A percentile compares a stretch with the other conserved stretches of the same genome.
These are phyloP conservation scores for Thelonectria rubi DNA, from an alignment of 2,329 filamentous ascomycete genomes.

Conservation along the genomic window DNA sequence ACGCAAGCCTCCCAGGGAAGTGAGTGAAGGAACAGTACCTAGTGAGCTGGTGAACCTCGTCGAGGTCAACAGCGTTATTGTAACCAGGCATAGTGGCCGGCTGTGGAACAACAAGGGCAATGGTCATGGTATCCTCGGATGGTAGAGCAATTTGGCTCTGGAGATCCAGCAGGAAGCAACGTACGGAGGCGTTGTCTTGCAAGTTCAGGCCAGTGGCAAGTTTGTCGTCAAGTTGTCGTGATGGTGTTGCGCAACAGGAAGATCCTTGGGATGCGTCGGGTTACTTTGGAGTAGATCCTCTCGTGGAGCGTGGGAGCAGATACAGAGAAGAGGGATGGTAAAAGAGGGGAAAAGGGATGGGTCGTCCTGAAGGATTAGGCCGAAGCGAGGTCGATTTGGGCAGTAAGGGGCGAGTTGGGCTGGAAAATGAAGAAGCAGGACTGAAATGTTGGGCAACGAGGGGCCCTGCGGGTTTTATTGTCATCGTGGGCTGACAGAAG, in stretches of 20 bases:
- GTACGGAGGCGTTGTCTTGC: slow-evolving; percentile 40
- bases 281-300: slow-evolving; percentile 35
- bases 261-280: slow-evolving; percentile 40
- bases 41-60: slow-evolving; percentile 68
- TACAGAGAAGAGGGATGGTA: slow-evolving; percentile 26
- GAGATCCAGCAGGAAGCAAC: slow-evolving; percentile 43
- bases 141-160: slow-evolving; percentile 43
- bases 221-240: slow-evolving; percentile 38
- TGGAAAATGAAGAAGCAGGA: slow-evolving; percentile 47
- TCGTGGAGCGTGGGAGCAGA: slow-evolving; percentile 31
- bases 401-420: slow-evolving; percentile 51
- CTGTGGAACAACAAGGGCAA: slow-evolving; percentile 58
- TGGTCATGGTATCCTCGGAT: slow-evolving; percentile 58
- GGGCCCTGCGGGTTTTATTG: slow-evolving; percentile 62
- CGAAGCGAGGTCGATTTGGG: slow-evolving; percentile 47
- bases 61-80: slow-evolving; percentile 62
- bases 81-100: slow-evolving; percentile 63
- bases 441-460: slow-evolving; percentile 51
- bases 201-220: slow-evolving; percentile 42
- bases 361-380: slow-evolving; percentile 40
- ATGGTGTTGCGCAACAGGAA: slow-evolving; percentile 42
- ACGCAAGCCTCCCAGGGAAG: slow-evolving; percentile 55
- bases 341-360: slow-evolving; percentile 37
- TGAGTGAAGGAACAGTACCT: slow-evolving; percentile 66
- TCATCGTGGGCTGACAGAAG: slow-evolving; percentile 45